A percentile compares a stretch with the other conserved stretches of the same genome.
phyloP scores from a whole-genome alignment of 148 eudicot genomes.

The Vaccinium myrtillus region DNA sequence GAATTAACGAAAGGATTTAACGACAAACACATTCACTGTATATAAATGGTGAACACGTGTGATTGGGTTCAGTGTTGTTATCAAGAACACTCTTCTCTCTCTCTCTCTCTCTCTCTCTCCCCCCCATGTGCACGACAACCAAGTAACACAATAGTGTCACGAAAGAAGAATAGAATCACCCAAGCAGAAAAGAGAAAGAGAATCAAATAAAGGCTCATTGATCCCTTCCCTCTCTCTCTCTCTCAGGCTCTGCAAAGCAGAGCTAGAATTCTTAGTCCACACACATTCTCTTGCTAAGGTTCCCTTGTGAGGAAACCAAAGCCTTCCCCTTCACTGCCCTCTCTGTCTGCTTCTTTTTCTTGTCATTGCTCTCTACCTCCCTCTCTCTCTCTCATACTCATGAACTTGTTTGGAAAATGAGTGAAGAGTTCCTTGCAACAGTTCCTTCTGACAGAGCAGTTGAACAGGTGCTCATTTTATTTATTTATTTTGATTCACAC shows the following conservation, averaged over 20 bases:
- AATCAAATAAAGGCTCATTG: conserved; percentile 8
- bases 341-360: conserved; percentile 19
- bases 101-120: not conserved
- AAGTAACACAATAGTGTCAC: conserved; percentile 18
- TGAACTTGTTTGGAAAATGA: conserved; percentile 27
- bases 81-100: not conserved
- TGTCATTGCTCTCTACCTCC: not conserved
- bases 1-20: not conserved
- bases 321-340: conserved; percentile 12
- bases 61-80: conserved; percentile 13
- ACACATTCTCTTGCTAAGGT: conserved; percentile 16
- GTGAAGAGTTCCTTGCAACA: conserved; percentile 25
- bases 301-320: conserved; percentile 19
- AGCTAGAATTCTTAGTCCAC: conserved; percentile 11
- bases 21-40: not conserved
- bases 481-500: not conserved
- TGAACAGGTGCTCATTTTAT: conserved; percentile 27
- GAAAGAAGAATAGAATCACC: conserved; percentile 26
- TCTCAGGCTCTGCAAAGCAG: conserved; percentile 18
- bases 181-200: conserved; percentile 9
- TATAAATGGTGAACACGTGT: conserved; percentile 22
- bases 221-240: not conserved
- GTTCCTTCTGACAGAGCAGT: conserved; percentile 29
- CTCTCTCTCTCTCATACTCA: not conserved
- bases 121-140: conserved; percentile 13